Conservation (phyloP, 768 basidiomycete genomes). For the Lactarius psammicola region DNA sequence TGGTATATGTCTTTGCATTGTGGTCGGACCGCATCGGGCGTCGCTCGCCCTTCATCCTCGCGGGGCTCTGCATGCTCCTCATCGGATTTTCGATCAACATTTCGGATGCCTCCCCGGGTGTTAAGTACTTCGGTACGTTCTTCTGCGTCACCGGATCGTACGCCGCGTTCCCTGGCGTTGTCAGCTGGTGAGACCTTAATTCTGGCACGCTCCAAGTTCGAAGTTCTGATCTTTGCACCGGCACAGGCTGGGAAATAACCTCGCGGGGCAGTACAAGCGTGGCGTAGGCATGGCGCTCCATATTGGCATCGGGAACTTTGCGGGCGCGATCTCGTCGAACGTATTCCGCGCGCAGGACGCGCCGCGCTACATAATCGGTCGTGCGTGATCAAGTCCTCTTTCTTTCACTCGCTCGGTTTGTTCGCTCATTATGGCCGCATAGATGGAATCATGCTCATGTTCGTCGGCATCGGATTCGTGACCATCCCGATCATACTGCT, state of each 20-base stretch:
- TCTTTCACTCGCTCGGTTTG: neutral
- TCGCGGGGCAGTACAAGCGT: slow-evolving; percentile 68
- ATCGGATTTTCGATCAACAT: slow-evolving; percentile 67
- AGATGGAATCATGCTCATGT: slow-evolving; percentile 68
- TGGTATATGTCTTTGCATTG: slow-evolving; percentile 51
- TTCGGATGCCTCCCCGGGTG: slow-evolving; percentile 48
- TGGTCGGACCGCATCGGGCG: slow-evolving; percentile 56
- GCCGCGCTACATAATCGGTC: slow-evolving; percentile 61
- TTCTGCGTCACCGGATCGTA: slow-evolving; percentile 65
- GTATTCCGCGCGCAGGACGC: slow-evolving; percentile 58
- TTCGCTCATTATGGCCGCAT: neutral
- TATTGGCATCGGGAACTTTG: slow-evolving; percentile 63
- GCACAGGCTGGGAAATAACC: slow-evolving; percentile 61
- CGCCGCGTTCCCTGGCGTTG: slow-evolving; percentile 55
- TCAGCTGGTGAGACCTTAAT: slow-evolving; percentile 50
- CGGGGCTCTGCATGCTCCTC: slow-evolving; percentile 48
- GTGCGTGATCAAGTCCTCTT: slow-evolving; percentile 43
- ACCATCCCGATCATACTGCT: slow-evolving; percentile 48
- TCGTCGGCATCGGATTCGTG: slow-evolving; percentile 63
- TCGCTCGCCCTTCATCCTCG: slow-evolving; percentile 59
- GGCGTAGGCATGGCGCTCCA: slow-evolving; percentile 65
- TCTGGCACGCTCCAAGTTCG: no score
- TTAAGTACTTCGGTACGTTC: slow-evolving; percentile 73
- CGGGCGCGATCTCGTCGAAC: slow-evolving; percentile 61
- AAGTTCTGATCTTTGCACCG: neutral